Base-by-base conservation (phyloP, 148 eudicot species). In the Simmondsia chinensis region DNA sequence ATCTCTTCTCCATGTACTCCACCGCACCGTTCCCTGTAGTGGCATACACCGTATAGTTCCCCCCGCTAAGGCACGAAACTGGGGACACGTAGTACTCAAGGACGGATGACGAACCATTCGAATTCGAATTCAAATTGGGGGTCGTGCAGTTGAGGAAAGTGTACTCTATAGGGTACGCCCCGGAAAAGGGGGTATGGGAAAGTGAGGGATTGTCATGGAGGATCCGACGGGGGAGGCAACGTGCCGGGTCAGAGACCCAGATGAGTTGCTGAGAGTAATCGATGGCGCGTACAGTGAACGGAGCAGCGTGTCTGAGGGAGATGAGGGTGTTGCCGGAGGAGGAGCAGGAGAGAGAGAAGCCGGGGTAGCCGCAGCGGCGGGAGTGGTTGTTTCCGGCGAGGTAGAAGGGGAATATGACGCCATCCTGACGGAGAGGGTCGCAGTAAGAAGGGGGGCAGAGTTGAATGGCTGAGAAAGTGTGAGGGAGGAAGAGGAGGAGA, bases 381-480 rank as follows among this genome's bases (percentile, higher is more conserved):
- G 48, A 13, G 10, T 46, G 59, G 12, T 18, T 20, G 35, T 17
- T 28, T 35, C 4, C 40, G 5, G 4, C n/a, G n/a, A 69, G 39
- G 33, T 42, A 19, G 78, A 79, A 79, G 0, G 86, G 86, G 65
- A 68, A 74, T 2, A 56, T 67, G 49, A 79, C n/a, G n/a, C n/a
- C n/a, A n/a, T n/a, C n/a, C n/a, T n/a, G n/a, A n/a, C n/a, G n/a
- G n/a, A n/a, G n/a, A 15, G 21, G 5, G 27, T 11, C 27, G 56
- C 84, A 78, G 9, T 57, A 45, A 11, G 46, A 14, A 9, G 66
- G 39, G 1, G 38, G 4, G 29, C 79, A 73, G 8, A 9, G 0
- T 0, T 26, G 9, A 0, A 10, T 20, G 8, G 60, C 46, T 1
- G 48, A 29, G 46, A 18, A 33, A 13, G 43, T 29, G 39, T 4